These are phyloP conservation scores for Globisporangium ultimum DNA, from an alignment of 352 stramenopile species.

Conservation along the genomic window DNA sequence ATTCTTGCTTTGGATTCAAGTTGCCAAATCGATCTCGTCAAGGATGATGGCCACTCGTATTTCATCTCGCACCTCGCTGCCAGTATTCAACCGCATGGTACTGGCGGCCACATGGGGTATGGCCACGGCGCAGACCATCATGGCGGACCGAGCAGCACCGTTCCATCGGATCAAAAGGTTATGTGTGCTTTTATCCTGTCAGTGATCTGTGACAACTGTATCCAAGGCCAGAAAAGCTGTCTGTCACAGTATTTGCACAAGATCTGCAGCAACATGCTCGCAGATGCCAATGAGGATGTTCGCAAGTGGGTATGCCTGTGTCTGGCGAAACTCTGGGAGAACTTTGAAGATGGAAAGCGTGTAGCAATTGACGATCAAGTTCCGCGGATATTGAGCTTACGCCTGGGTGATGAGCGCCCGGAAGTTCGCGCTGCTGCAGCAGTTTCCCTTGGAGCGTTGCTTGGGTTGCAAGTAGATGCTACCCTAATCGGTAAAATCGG, in stretches of 20 bases:
- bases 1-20: conserved; percentile 96
- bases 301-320: conserved; percentile 90
- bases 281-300: conserved; percentile 63
- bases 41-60: conserved; percentile 94
- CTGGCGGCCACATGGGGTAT: conserved; percentile 7
- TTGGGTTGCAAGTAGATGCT: conserved; percentile 78
- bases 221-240: conserved; percentile 91
- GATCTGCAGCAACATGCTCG: conserved; percentile 66
- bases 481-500: conserved; percentile 44
- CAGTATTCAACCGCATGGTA: conserved; percentile 43
- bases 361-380: conserved; percentile 83
- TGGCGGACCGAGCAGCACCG: conserved; percentile 19
- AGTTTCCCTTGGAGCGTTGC: conserved; percentile 91
- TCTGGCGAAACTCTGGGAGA: conserved; percentile 94
- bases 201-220: conserved; percentile 92
- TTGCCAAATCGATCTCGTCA: conserved; percentile 95
- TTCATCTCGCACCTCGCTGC: conserved; percentile 94
- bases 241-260: conserved; percentile 88
- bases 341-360: conserved; percentile 87
- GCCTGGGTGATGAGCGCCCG: conserved; percentile 82
- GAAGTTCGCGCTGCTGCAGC: conserved; percentile 92
- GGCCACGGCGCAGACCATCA: conserved; percentile 10
- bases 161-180: conserved; percentile 91
- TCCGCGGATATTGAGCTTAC: conserved; percentile 74
- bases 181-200: conserved; percentile 96